Base-by-base conservation (phyloP, 1,139 yeast species). In the Debaryomycetaceae sp. region DNA sequence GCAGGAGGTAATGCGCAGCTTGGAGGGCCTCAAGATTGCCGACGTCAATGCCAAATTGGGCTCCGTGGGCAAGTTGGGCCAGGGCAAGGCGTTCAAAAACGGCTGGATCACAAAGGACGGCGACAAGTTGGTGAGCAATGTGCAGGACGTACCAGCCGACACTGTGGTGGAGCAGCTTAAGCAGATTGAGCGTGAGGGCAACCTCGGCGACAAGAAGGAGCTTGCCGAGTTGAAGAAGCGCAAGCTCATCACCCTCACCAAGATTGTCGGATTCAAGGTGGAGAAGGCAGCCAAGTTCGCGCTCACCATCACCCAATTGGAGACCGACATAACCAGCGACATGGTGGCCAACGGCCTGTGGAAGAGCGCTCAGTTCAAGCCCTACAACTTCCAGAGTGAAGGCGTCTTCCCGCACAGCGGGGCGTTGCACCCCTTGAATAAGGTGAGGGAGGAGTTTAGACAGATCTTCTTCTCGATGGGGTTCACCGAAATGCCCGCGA, bases 381-480 rank as follows among this genome's bases (percentile, higher is more conserved):
- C 95, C 24, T 93, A 91, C 65, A 91, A 91, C 65, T 91, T 93
- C 70, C 76, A 86, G 51, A 86, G 97, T 30, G 95, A 91, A 65
- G 98, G 99, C 53, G 75, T 85, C 29, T 67, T 70, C 43, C 93
- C 96, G 32, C 68, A 65, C 28, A 75, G 94, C 16, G 99, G 99
- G 53, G 95, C 98, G 27, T 72, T 91, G 49, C 99, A 91, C 61
- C 99, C 99, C 22, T 72, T 91, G 51, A 86, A 79, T 67, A 91
- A 91, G 63, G 97, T 91, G 36, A 78, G 96, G 51, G 96, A 89
- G 61, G 98, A 93, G 61, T 93, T 91, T 64, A 77, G 98, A 67
- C 95, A 89, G 58, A 89, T 93, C 52, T 91, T 93, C 75, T 91
- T 91, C 65, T 79, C 93, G 27, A 79, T 91, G 88, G 99, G 99